Percentiles rank a stretch among this genome's conserved stretches.
Evolutionary conservation across 768 basidiomycete species (phyloP).

Genomic region (Trametes cinnabarina): DNA sequence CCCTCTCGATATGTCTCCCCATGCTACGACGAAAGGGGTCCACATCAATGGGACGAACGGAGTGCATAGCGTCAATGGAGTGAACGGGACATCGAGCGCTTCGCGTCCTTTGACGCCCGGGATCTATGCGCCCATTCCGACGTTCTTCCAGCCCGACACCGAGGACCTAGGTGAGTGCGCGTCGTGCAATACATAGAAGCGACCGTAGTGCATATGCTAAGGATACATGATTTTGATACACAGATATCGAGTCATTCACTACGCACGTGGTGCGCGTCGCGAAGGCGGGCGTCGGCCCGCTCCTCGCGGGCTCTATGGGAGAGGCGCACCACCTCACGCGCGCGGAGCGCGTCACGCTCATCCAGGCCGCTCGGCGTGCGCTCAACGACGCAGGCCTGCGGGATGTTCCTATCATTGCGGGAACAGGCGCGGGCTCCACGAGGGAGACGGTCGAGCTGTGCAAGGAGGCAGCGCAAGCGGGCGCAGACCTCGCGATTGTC

Average conservation of each 20-base stretch:
- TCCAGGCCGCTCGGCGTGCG: slow-evolving; percentile 49
- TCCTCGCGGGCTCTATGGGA: slow-evolving; percentile 42
- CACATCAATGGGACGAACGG: slow-evolving; percentile 13
- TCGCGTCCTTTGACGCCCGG: slow-evolving; percentile 67
- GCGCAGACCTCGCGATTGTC: slow-evolving; percentile 85
- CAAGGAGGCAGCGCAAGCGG: slow-evolving; percentile 75
- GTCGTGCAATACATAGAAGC: background rate
- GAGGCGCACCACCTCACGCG: slow-evolving; percentile 48
- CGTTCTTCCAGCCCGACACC: slow-evolving; percentile 73
- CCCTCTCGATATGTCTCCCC: background rate
- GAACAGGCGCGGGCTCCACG: slow-evolving; percentile 82
- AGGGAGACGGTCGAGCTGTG: slow-evolving; percentile 76
- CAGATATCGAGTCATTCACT: slow-evolving; percentile 42
- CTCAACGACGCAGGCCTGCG: slow-evolving; percentile 64
- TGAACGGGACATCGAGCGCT: slow-evolving; percentile 4
- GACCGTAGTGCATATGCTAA: too few species aligned
- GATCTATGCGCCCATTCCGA: slow-evolving; percentile 82
- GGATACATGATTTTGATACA: too few species aligned
- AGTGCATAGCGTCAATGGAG: slow-evolving; percentile 6
- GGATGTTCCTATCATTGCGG: slow-evolving; percentile 69
- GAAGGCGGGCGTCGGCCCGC: slow-evolving; percentile 39
- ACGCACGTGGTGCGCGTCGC: slow-evolving; percentile 42
- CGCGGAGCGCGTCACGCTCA: slow-evolving; percentile 33
- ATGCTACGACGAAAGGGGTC: background rate
- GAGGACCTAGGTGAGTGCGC: slow-evolving; percentile 76